Conservation (phyloP, 768 basidiomycete species). For the Leccinellum albellum region DNA sequence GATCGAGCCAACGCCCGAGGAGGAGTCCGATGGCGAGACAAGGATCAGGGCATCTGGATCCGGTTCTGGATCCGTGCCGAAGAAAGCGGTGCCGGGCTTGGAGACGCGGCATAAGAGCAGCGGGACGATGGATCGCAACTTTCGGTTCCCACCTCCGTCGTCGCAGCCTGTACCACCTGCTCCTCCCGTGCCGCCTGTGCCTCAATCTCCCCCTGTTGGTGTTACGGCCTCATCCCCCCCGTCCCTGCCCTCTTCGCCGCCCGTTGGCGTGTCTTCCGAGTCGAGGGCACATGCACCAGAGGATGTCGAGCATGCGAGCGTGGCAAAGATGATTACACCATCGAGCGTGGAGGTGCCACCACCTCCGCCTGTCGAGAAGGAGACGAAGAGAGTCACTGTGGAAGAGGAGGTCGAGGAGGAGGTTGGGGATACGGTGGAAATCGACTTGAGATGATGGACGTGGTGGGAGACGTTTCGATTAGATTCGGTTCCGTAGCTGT, state of each 20-base stretch:
- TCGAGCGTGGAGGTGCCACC: slow-evolving; percentile 74
- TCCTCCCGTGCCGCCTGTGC: not conserved
- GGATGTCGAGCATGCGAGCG: slow-evolving; percentile 8
- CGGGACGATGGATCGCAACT: slow-evolving; percentile 76
- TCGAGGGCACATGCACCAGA: slow-evolving; percentile 10
- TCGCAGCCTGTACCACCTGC: slow-evolving; percentile 4
- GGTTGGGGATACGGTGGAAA: slow-evolving; percentile 75
- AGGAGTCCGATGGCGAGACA: slow-evolving; percentile 34
- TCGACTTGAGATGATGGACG: slow-evolving; percentile 44
- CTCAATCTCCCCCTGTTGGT: slow-evolving; percentile 18
- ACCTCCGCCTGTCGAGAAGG: slow-evolving; percentile 77
- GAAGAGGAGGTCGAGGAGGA: slow-evolving; percentile 69
- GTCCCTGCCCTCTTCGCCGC: slow-evolving; percentile 28
- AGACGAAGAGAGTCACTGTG: slow-evolving; percentile 39
- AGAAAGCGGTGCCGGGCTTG: slow-evolving; percentile 5
- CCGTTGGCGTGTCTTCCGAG: slow-evolving; percentile 15
- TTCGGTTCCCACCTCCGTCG: slow-evolving; percentile 58
- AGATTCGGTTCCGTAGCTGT: too few relatives aligned
- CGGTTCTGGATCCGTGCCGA: slow-evolving; percentile 16
- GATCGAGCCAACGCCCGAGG: slow-evolving; percentile 54
- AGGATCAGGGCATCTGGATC: slow-evolving; percentile 24
- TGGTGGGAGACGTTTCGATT: not conserved
- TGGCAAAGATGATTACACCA: slow-evolving; percentile 45
- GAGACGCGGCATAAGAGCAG: slow-evolving; percentile 42
- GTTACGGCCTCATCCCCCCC: not conserved